phyloP scores from a whole-genome alignment of 768 basidiomycete species.

The Serendipita sp. region DNA sequence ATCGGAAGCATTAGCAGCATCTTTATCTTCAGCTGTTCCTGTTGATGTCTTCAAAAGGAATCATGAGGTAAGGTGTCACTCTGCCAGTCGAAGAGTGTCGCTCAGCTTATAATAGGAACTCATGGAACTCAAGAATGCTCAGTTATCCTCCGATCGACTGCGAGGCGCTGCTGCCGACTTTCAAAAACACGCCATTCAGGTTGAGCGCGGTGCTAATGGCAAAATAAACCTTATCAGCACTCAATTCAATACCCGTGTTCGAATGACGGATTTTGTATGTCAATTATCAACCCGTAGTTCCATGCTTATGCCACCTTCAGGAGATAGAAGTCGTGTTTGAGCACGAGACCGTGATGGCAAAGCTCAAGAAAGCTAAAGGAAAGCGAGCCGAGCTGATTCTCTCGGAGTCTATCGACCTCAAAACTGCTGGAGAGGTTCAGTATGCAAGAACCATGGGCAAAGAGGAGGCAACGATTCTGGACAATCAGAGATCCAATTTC shows the following conservation, averaged over 20 bases:
- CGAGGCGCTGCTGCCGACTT: not conserved
- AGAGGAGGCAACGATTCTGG: slow-evolving; percentile 26
- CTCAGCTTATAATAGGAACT: not conserved
- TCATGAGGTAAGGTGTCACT: not conserved
- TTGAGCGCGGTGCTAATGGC: not conserved
- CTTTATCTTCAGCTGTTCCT: not conserved
- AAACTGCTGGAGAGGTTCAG: slow-evolving; percentile 16
- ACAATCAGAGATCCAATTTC: slow-evolving; percentile 26
- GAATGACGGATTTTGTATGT: slow-evolving; percentile 25
- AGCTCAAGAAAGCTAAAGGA: slow-evolving; percentile 26
- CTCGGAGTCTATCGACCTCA: not conserved
- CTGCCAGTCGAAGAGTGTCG: not conserved
- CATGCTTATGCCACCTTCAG: slow-evolving; percentile 6
- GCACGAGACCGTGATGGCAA: slow-evolving; percentile 21
- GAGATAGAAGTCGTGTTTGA: slow-evolving; percentile 19
- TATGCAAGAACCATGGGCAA: slow-evolving; percentile 28
- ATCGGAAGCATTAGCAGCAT: not conserved
- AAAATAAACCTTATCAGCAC: not conserved
- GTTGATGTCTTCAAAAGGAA: not conserved
- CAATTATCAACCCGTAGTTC: not conserved
- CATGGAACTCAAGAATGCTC: not conserved
- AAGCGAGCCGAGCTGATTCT: slow-evolving; percentile 14
- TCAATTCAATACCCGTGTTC: slow-evolving; percentile 27
- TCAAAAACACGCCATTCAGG: not conserved
- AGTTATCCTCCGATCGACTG: not conserved